Evolutionary conservation across 331 rosid genomes (phyloP).

Genomic region (Dryas integrifolia): DNA sequence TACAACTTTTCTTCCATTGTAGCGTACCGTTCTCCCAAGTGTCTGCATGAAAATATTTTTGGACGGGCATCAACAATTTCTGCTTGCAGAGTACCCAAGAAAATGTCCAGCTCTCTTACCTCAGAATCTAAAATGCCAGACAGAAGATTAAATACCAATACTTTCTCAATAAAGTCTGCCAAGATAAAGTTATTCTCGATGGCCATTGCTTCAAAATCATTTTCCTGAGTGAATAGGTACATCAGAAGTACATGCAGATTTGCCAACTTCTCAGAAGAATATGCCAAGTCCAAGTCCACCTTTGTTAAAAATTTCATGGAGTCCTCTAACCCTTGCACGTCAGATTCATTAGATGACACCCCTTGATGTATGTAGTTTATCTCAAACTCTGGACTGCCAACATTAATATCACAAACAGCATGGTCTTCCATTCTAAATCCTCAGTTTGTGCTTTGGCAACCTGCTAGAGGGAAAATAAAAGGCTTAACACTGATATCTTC

Average conservation of each 20-base stretch:
- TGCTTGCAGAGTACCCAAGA: slow-evolving; percentile 64
- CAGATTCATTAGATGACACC: slow-evolving; percentile 41
- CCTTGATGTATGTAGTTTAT: slow-evolving; percentile 35
- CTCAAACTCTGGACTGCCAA: slow-evolving; percentile 33
- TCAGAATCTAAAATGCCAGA: slow-evolving; percentile 75
- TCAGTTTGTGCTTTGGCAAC: slow-evolving; percentile 33
- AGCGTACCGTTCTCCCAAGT: slow-evolving; percentile 49
- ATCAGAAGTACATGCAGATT: slow-evolving; percentile 67
- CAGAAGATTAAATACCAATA: slow-evolving; percentile 61
- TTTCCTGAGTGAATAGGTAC: slow-evolving; percentile 65
- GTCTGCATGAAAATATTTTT: slow-evolving; percentile 66
- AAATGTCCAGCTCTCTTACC: slow-evolving; percentile 78
- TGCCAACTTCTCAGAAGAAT: slow-evolving; percentile 74
- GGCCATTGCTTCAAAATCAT: slow-evolving; percentile 62
- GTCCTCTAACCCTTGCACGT: slow-evolving; percentile 47
- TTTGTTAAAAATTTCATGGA: slow-evolving; percentile 55
- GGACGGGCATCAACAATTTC: slow-evolving; percentile 63
- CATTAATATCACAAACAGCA: slow-evolving; percentile 29
- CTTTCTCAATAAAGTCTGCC: slow-evolving; percentile 50
- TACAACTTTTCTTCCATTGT: slow-evolving; percentile 64
- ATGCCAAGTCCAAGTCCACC: slow-evolving; percentile 76
- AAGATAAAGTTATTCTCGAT: slow-evolving; percentile 36
- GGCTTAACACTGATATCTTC: not conserved
- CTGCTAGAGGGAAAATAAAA: slow-evolving; percentile 11
- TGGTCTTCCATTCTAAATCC: slow-evolving; percentile 46